These are phyloP conservation scores for Triadica sebifera DNA, from an alignment of 345 rosid species.

Conservation along the genomic window DNA sequence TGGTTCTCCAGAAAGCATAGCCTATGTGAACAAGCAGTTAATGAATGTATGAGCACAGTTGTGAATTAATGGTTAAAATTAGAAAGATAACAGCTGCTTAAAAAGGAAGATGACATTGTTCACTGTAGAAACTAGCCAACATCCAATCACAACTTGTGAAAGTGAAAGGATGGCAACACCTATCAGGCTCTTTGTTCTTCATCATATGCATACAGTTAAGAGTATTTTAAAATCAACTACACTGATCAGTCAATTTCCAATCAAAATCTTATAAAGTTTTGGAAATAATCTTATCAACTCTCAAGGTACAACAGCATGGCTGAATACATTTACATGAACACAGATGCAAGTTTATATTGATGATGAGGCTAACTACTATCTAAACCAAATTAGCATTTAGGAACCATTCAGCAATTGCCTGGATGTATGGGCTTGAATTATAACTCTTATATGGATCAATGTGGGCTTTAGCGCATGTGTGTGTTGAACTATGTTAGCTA, in stretches of 20 bases:
- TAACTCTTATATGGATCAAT: not conserved
- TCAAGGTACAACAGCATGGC: not conserved
- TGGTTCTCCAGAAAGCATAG: conserved; percentile 96
- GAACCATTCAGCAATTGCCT: not conserved
- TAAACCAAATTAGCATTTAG: too few species aligned
- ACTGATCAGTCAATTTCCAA: not conserved
- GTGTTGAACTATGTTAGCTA: not conserved
- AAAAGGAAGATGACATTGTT: conserved; percentile 3
- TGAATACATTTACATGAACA: too few species aligned
- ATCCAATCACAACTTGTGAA: not conserved
- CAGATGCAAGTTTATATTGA: not conserved
- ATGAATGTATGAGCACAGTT: conserved; percentile 1
- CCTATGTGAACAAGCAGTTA: conserved; percentile 38
- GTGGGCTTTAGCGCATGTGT: not conserved
- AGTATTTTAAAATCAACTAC: not conserved
- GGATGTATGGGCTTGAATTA: not conserved
- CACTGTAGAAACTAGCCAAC: not conserved
- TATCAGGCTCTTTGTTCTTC: not conserved
- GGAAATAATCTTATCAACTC: not conserved
- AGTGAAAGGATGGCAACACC: not conserved
- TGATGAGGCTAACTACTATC: too few species aligned
- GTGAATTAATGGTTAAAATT: not conserved
- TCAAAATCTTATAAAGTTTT: not conserved
- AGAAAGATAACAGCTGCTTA: not conserved
- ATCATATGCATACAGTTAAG: not conserved